Conservation (phyloP, 2,329 filamentous ascomycete species). For the Colletotrichum plurivorum region DNA sequence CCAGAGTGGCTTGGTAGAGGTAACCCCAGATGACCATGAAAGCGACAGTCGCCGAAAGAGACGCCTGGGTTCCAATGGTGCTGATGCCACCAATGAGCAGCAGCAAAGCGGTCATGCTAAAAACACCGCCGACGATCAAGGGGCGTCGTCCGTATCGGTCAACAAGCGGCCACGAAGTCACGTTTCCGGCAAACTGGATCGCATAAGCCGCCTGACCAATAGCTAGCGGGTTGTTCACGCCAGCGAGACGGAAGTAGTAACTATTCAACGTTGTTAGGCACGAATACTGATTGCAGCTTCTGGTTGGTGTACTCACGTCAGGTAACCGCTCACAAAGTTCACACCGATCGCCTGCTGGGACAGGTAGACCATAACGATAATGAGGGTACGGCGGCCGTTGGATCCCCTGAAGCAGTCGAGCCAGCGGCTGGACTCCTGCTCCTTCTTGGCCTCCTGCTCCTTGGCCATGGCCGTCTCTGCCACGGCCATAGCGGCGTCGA, state of each 20-base stretch:
- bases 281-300: slow-evolving; percentile 45
- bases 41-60: slow-evolving; percentile 45
- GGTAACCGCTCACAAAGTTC: slow-evolving; percentile 48
- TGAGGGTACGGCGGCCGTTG: slow-evolving; percentile 47
- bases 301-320: slow-evolving; percentile 38
- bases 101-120: slow-evolving; percentile 46
- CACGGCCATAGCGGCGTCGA: slow-evolving; percentile 43
- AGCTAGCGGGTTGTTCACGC: slow-evolving; percentile 46
- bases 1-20: slow-evolving; percentile 48
- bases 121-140: slow-evolving; percentile 47
- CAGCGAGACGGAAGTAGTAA: slow-evolving; percentile 48
- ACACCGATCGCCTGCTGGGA: slow-evolving; percentile 49
- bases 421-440: slow-evolving; percentile 42
- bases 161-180: slow-evolving; percentile 48
- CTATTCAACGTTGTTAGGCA: slow-evolving; percentile 50
- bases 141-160: slow-evolving; percentile 49
- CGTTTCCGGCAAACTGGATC: slow-evolving; percentile 49
- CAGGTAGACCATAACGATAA: slow-evolving; percentile 50
- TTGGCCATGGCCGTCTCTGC: slow-evolving; percentile 43
- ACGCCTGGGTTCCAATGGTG: slow-evolving; percentile 44
- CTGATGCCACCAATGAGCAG: slow-evolving; percentile 50
- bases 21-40: slow-evolving; percentile 49
- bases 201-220: slow-evolving; percentile 48
- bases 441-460: slow-evolving; percentile 44
- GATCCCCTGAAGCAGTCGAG: slow-evolving; percentile 48